Evolutionary conservation across 2,329 filamentous ascomycete species (phyloP), one percentile per base, ranked within the genome.

Genomic region (Claviceps pazoutovae): DNA sequence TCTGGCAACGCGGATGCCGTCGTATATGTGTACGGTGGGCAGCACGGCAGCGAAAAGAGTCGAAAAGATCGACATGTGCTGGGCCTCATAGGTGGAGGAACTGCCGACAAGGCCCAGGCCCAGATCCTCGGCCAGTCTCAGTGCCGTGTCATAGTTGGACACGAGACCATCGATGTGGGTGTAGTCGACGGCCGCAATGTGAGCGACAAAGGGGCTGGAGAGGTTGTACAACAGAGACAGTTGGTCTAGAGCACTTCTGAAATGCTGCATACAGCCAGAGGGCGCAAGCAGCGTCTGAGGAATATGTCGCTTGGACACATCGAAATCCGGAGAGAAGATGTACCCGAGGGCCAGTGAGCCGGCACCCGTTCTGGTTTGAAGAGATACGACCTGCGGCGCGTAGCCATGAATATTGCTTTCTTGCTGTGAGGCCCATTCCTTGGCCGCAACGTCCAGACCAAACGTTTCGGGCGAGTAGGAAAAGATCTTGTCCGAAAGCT

Each of bases 241-340:
- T 73, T 97, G 90, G 67, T 97, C 91, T 48, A 98, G 76, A 30
- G 87, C 79, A n/a, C 83, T 74, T 43, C 89, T 86, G 62, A 98
- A 77, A 64, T 86, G 84, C 54, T 82, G 80, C 58, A 98, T 74
- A 57, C 84, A 91, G 46, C 87, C 82, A 0, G 89, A 90, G 2
- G 89, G 88, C 9, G 89, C 91, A 56, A 98, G 71, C 56, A 98
- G 82, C 16, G 88, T 83, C 75, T 98, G 93, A 2, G 93, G 91
- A 53, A 96, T 83, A 64, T 93, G 83, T 59, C 90, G 83, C 76
- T 93, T 96, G 73, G 79, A 82, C 62, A 95, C 70, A 66, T 97
- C 90, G 63, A 95, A 96, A 70, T 98, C 93, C 62, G 88, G 88
- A 55, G 90, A 96, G 76, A 97, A 98, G 66, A 97, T 87, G 71